phyloP scores from a whole-genome alignment of 305 asterid genomes.

The Fraxinus nigra region DNA sequence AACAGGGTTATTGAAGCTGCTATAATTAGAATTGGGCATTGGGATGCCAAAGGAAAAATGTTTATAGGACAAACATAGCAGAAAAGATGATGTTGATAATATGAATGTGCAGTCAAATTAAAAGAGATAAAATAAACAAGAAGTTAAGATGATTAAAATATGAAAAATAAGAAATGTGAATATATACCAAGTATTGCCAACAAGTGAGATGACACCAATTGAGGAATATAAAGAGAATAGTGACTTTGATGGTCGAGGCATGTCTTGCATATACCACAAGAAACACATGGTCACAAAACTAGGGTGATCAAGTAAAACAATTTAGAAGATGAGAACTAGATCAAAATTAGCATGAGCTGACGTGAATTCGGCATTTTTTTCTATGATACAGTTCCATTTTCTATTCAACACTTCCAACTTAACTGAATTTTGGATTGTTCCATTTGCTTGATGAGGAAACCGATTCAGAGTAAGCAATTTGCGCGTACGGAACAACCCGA shows the following conservation, averaged over 20 bases:
- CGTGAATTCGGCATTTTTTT: background rate
- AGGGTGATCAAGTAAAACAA: background rate
- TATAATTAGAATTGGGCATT: background rate
- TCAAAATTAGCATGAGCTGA: background rate
- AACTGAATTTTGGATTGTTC: slow-evolving; percentile 15
- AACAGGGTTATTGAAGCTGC: background rate
- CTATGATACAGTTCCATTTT: slow-evolving; percentile 2
- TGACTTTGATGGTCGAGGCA: background rate
- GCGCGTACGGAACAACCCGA: too few relatives aligned
- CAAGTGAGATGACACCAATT: background rate
- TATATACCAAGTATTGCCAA: background rate
- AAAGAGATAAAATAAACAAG: background rate
- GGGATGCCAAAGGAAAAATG: background rate
- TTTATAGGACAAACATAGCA: background rate
- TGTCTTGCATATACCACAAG: background rate
- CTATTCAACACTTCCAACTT: slow-evolving; percentile 7
- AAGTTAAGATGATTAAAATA: background rate
- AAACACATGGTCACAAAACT: background rate
- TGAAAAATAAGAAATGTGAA: background rate
- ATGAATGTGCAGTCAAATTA: background rate
- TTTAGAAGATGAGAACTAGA: background rate
- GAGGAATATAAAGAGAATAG: background rate
- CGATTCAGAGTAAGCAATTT: too few relatives aligned
- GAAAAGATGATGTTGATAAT: background rate
- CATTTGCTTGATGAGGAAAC: too few relatives aligned